Evolutionary conservation across 2,329 filamentous ascomycete species (phyloP), one percentile per base, ranked within the genome.

Genomic region (Venturia nashicola): DNA sequence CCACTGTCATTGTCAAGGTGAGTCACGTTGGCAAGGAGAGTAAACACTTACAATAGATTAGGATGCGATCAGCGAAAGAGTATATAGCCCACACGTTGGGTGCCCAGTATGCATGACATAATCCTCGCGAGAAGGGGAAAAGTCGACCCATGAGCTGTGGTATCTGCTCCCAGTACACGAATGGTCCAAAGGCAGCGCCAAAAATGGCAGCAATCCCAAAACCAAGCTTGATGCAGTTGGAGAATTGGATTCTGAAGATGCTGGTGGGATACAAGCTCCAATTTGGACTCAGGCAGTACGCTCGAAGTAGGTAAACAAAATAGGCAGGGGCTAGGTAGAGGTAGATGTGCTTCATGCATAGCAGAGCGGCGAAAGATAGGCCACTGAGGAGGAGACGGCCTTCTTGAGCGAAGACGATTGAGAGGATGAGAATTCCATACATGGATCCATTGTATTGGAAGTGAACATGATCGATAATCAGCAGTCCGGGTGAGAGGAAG

Each of bases 371-470:
- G 74, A 97, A 99, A 7, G 91, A 76, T 1, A 96, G 78, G 0
- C 91, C 94, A 69, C 91, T 94, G 57, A 80, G 79, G 14, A 97
- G 81, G 42, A 94, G 79, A 2, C 87, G 87, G 71, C 83, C 85
- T 69, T 87, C 85, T 61, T 90, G 86, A 7, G 91, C 91, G 65
- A 95, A 78, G 1, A 95, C 88, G 59, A 99, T 82, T 2, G 94
- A 97, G 63, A 93, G 80, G 44, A 97, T 83, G 61, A 99, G 80
- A 54, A 97, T 79, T 44, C 94, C 94, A 73, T 97, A 99, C 76
- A 99, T 85, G 76, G 92, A 91, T 48, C 94, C 93, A 78, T 99
- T 99, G 79, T 99, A 99, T 79, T 99, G 94, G 75, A 99, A 99
- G 75, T 97, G 92, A 68, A 97, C 93, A 74, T 99, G 94, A 72